Base-by-base conservation (phyloP, 1,139 yeast genomes). In the Debaryomyces nepalensis region DNA sequence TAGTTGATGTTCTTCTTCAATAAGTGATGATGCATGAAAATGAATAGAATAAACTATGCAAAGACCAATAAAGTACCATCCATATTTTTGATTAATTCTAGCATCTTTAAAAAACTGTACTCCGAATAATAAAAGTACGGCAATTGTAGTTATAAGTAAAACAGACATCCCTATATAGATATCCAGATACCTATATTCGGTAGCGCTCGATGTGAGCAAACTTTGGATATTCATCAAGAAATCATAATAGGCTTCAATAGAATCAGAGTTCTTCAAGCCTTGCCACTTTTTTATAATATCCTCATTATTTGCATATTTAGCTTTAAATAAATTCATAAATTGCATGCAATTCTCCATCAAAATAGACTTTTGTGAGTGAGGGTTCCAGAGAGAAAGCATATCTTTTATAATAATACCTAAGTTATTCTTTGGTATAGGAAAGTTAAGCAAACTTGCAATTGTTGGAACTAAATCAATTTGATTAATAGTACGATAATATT, bases 1-100 rank as follows among this genome's bases (percentile, higher is more conserved):
- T 11, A 90, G 65, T 58, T 90, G 97, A 57, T 93, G 96, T 57
- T 93, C 99, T 60, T 93, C 99, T 55, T 93, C 99, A n/a, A 93
- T 87, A 49, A 90, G 72, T 19, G 97, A 88, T 27, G 97, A 87
- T 0, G 96, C 97, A 68, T 89, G 88, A 60, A 86, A 84, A 36
- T 84, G 80, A 1, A 73, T 49, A 0, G 85, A 73, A 54, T 82
- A 83, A 0, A 71, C 32, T 1, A 71, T 48, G 7, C 81, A 69
- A 16, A 80, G 57, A 0, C 49, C 43, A 20, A 66, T 48, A 45
- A 64, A 66, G 21, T 51, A 51, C 1, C 53, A 20, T 3, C 50
- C 70, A 53, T 37, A 61, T 4, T 43, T 19, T 4, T 52, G 36
- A 8, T 42, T 40, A 4, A 41, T 33, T 5, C 45, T 41, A 2